Evolutionary conservation across 2,329 filamentous ascomycete genomes (phyloP).

Genomic region (Aspergillus sp.): DNA sequence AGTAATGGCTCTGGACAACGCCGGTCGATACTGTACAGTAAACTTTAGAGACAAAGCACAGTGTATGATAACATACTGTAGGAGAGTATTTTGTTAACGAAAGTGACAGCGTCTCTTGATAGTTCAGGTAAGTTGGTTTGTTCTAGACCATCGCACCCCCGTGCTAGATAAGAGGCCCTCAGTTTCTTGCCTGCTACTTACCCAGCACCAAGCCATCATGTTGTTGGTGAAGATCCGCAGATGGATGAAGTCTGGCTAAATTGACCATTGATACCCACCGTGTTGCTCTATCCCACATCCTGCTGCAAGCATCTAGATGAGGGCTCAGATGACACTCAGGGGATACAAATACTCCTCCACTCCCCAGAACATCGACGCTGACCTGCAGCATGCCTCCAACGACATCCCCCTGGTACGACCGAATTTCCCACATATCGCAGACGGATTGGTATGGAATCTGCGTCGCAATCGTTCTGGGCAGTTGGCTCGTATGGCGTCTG

Average conservation of each 20-base stretch:
- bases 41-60: conserved; percentile 2
- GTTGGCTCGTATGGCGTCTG: not conserved
- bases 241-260: not conserved
- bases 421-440: conserved; percentile 6
- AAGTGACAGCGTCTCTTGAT: not conserved
- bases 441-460: conserved; percentile 6
- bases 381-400: too few relatives aligned
- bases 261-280: not conserved
- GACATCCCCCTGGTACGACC: not conserved
- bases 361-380: too few relatives aligned
- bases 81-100: not conserved
- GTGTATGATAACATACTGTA: not conserved
- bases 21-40: not conserved
- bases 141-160: not conserved
- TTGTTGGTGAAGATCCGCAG: not conserved
- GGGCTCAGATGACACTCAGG: too few relatives aligned
- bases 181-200: conserved; percentile 9
- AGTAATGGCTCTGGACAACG: too few relatives aligned
- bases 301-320: too few relatives aligned
- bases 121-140: conserved; percentile 1
- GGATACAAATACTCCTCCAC: too few relatives aligned
- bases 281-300: not conserved
- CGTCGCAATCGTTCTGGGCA: not conserved
- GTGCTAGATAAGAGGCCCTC: not conserved
- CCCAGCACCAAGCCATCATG: not conserved